Evolutionary conservation across 495 filamentous ascomycete species (phyloP).

Genomic region (Podospora anserina): DNA sequence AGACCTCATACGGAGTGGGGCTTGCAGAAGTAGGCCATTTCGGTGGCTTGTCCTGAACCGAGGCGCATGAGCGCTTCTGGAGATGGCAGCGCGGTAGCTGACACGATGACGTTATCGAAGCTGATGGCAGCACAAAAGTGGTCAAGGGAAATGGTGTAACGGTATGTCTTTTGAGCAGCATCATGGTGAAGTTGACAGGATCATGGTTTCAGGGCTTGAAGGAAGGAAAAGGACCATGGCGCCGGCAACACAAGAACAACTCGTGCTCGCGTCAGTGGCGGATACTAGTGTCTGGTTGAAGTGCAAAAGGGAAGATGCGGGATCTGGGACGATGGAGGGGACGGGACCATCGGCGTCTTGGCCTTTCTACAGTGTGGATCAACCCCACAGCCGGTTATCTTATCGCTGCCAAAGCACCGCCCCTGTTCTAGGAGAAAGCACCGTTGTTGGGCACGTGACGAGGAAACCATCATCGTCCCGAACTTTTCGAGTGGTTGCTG

Average conservation of each 20-base stretch:
- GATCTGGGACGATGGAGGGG: not conserved
- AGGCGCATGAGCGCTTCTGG: slow-evolving; percentile 22
- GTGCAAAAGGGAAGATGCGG: not conserved
- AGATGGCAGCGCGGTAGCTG: slow-evolving; percentile 13
- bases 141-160: slow-evolving; percentile 29
- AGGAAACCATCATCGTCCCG: slow-evolving; percentile 1
- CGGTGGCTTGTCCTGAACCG: slow-evolving; percentile 25
- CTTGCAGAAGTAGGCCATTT: slow-evolving; percentile 40
- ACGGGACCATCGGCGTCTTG: not conserved
- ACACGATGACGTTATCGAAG: slow-evolving; percentile 34
- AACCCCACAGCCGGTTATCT: not conserved
- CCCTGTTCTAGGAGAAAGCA: not conserved
- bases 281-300: not conserved
- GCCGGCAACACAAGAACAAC: not conserved
- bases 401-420: not conserved
- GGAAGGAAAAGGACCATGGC: slow-evolving; percentile 14
- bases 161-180: slow-evolving; percentile 35
- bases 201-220: slow-evolving; percentile 30
- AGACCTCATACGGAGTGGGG: slow-evolving; percentile 92
- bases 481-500: slow-evolving; percentile 10
- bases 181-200: slow-evolving; percentile 14
- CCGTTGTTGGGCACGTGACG: slow-evolving; percentile 11
- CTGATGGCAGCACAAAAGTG: slow-evolving; percentile 17
- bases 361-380: not conserved
- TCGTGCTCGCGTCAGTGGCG: not conserved